These are phyloP conservation scores for Epichloe baconii DNA, from an alignment of 2,329 filamentous ascomycete genomes.

Conservation along the genomic window DNA sequence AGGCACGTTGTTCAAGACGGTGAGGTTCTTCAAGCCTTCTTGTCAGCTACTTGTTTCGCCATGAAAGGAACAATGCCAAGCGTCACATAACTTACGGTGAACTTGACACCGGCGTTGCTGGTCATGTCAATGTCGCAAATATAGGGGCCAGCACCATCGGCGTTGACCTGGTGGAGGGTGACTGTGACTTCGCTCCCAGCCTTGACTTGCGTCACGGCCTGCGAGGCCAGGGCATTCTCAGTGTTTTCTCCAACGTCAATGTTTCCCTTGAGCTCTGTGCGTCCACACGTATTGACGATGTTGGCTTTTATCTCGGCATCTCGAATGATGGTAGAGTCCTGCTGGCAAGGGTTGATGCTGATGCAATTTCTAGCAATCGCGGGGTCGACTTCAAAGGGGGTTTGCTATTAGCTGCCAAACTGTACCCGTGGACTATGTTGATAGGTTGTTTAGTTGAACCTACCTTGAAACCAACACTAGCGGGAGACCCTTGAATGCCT, in stretches of 20 bases:
- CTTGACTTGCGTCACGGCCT: slow-evolving; percentile 35
- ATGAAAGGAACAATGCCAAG: neutral
- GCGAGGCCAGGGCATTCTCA: slow-evolving; percentile 34
- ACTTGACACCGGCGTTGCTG: slow-evolving; percentile 23
- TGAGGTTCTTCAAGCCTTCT: slow-evolving; percentile 20
- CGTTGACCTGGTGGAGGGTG: slow-evolving; percentile 8
- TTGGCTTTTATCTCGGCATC: slow-evolving; percentile 40
- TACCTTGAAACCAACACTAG: slow-evolving; percentile 37
- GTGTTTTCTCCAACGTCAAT: slow-evolving; percentile 48
- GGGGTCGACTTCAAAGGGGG: slow-evolving; percentile 29
- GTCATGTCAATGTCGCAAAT: slow-evolving; percentile 38
- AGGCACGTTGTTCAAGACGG: slow-evolving; percentile 45
- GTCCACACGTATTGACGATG: slow-evolving; percentile 46
- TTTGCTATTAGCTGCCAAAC: neutral
- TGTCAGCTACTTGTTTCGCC: neutral
- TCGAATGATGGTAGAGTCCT: slow-evolving; percentile 50
- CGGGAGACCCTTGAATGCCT: slow-evolving; percentile 30
- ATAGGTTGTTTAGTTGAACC: neutral
- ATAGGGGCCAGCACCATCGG: slow-evolving; percentile 29
- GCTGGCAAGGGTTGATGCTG: slow-evolving; percentile 50
- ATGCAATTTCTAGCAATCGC: slow-evolving; percentile 49
- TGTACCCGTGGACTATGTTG: no score
- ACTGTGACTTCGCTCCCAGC: slow-evolving; percentile 27
- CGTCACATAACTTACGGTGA: slow-evolving; percentile 1
- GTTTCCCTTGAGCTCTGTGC: slow-evolving; percentile 46